Percentiles rank a stretch among this genome's conserved stretches.
These are phyloP conservation scores for Trichoderma sp. DNA, from an alignment of 2,329 filamentous ascomycete genomes.

Conservation along the genomic window DNA sequence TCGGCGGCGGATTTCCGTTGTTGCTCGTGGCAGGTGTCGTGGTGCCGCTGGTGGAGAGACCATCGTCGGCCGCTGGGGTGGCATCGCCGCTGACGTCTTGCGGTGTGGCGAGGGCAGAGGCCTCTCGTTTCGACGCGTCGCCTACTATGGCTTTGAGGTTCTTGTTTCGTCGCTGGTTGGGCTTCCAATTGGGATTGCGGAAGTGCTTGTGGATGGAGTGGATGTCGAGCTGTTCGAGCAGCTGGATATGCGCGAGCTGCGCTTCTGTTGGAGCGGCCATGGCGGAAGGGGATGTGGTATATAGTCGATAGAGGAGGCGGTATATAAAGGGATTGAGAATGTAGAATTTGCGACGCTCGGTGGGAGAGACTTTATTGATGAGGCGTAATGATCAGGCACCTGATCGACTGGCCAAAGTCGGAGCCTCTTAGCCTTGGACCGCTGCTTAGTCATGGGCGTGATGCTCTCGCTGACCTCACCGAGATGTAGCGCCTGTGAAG, in stretches of 20 bases:
- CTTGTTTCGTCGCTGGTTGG: constrained; percentile 94
- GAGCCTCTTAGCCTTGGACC: not conserved
- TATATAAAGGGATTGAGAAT: not conserved
- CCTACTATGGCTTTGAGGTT: constrained; percentile 96
- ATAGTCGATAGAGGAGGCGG: not conserved
- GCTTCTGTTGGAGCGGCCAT: constrained; percentile 66
- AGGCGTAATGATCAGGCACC: not conserved
- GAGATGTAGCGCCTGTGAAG: not conserved
- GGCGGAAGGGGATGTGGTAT: not conserved
- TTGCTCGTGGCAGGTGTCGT: constrained; percentile 51
- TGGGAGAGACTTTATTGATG: not conserved
- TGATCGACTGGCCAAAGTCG: not conserved
- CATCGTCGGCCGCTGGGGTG: constrained; percentile 56
- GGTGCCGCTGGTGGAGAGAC: constrained; percentile 55
- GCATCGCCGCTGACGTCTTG: constrained; percentile 73
- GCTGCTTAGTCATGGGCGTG: not conserved
- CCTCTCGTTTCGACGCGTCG: constrained; percentile 83
- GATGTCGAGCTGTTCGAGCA: constrained; percentile 90
- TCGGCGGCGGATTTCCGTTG: constrained; percentile 51
- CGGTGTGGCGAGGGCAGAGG: constrained; percentile 76
- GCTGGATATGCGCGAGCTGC: constrained; percentile 75
- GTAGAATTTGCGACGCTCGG: not conserved
- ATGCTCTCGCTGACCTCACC: constrained; percentile 3
- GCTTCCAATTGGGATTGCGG: constrained; percentile 86
- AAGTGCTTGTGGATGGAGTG: constrained; percentile 82